Evolutionary conservation across 768 basidiomycete genomes (phyloP).

Genomic region (Lactarius sp.): DNA sequence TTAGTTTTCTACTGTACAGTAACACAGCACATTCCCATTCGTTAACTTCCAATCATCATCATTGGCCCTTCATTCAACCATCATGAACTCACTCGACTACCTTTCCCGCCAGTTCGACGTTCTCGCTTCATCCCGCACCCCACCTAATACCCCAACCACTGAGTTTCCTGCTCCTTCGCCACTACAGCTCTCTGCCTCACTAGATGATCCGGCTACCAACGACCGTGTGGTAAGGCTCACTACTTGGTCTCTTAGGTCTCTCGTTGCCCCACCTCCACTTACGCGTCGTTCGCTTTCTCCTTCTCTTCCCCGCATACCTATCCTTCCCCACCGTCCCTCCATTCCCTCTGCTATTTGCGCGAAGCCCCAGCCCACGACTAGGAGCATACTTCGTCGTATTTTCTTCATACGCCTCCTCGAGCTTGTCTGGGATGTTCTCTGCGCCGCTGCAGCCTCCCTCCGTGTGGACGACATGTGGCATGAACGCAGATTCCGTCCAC

Average conservation of each 20-base stretch:
- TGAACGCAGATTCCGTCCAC: slow-evolving; percentile 3
- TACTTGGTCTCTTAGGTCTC: slow-evolving; percentile 24
- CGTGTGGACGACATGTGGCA: slow-evolving; percentile 26
- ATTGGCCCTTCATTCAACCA: background rate
- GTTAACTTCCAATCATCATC: no score
- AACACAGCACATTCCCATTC: no score
- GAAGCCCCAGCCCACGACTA: slow-evolving; percentile 14
- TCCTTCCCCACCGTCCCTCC: slow-evolving; percentile 11
- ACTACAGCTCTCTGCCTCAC: slow-evolving; percentile 7
- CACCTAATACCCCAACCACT: slow-evolving; percentile 50
- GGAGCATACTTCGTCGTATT: slow-evolving; percentile 42
- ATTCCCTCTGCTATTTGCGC: slow-evolving; percentile 18
- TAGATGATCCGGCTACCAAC: background rate
- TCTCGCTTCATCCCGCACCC: slow-evolving; percentile 54
- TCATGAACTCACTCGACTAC: slow-evolving; percentile 79
- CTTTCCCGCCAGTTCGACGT: slow-evolving; percentile 81
- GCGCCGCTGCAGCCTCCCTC: slow-evolving; percentile 53
- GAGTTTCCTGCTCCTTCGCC: slow-evolving; percentile 32
- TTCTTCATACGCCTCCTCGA: slow-evolving; percentile 69
- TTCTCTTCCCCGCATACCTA: slow-evolving; percentile 21
- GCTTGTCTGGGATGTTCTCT: slow-evolving; percentile 64
- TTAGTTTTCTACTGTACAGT: no score
- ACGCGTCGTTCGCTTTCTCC: slow-evolving; percentile 23
- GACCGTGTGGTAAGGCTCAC: background rate
- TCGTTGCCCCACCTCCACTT: slow-evolving; percentile 24